A percentile compares a stretch with the other conserved stretches of the same genome.
Conservation (phyloP, 2,329 filamentous ascomycete species). For the Calonectria naviculata region DNA sequence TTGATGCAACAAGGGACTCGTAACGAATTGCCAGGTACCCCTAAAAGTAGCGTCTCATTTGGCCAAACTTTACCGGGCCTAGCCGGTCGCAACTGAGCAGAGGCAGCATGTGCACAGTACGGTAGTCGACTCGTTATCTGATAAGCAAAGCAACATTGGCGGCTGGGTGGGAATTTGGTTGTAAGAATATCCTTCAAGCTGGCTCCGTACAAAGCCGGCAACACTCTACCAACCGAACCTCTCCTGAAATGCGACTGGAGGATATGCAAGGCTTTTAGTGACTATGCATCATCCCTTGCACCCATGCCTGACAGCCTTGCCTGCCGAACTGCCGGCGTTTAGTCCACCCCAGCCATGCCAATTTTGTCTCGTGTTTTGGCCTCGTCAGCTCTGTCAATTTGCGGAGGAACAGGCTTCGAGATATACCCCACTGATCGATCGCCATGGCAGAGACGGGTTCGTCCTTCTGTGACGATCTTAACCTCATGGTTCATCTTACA, state of each 20-base stretch:
- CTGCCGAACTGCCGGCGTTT: neutral
- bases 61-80: neutral
- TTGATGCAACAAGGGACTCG: neutral
- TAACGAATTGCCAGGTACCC: neutral
- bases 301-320: neutral
- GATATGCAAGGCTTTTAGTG: neutral
- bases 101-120: neutral
- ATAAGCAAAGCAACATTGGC: neutral
- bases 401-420: neutral
- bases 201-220: neutral
- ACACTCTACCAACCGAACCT: neutral
- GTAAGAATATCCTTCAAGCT: neutral
- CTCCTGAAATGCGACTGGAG: neutral
- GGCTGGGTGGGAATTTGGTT: neutral
- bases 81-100: neutral
- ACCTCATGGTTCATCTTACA: neutral
- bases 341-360: neutral
- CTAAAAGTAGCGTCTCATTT: neutral
- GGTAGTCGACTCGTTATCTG: neutral
- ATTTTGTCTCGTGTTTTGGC: neutral
- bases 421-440: constrained; percentile 1
- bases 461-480: neutral
- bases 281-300: constrained; percentile 1
- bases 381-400: neutral
- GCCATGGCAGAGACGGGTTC: neutral